A percentile compares a stretch with the other conserved stretches of the same genome.
Conservation (phyloP, 2,329 filamentous ascomycete genomes). For the Beauveria asiatica region DNA sequence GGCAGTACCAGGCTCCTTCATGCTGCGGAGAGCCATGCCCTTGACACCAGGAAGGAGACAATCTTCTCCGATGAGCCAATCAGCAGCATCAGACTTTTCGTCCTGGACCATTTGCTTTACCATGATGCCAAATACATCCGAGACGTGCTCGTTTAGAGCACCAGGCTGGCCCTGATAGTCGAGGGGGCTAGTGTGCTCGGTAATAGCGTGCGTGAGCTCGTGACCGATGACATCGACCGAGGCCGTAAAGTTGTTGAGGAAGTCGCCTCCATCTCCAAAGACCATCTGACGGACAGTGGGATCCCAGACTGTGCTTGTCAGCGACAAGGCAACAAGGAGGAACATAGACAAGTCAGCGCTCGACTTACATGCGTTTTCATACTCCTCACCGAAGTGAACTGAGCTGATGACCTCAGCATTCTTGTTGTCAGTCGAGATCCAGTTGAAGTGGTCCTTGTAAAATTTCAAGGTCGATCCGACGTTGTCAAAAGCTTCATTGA, state of each 20-base stretch:
- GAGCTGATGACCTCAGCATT: constrained; percentile 40
- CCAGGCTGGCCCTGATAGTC: constrained; percentile 43
- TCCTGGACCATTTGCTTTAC: constrained; percentile 43
- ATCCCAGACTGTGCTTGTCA: constrained; percentile 36
- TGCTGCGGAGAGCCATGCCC: constrained; percentile 42
- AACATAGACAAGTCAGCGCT: neutral
- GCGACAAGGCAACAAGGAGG: no score
- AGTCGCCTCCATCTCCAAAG: constrained; percentile 46
- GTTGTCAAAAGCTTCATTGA: constrained; percentile 42
- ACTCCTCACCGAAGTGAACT: constrained; percentile 42
- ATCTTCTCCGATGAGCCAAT: constrained; percentile 48
- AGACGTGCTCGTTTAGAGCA: constrained; percentile 48
- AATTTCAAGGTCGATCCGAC: constrained; percentile 41
- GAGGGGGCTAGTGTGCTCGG: constrained; percentile 40
- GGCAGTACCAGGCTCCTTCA: constrained; percentile 45
- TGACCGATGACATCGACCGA: constrained; percentile 49
- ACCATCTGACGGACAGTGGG: constrained; percentile 41
- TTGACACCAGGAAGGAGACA: constrained; percentile 43
- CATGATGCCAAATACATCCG: constrained; percentile 50
- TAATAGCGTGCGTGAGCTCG: constrained; percentile 48
- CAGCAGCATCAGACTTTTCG: constrained; percentile 35
- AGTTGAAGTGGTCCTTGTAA: constrained; percentile 40
- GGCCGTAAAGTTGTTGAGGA: constrained; percentile 42
- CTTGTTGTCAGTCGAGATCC: constrained; percentile 44
- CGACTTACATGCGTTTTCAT: constrained; percentile 42